phyloP scores from a whole-genome alignment of 768 basidiomycete genomes.

The Lactarius hengduanensis region DNA sequence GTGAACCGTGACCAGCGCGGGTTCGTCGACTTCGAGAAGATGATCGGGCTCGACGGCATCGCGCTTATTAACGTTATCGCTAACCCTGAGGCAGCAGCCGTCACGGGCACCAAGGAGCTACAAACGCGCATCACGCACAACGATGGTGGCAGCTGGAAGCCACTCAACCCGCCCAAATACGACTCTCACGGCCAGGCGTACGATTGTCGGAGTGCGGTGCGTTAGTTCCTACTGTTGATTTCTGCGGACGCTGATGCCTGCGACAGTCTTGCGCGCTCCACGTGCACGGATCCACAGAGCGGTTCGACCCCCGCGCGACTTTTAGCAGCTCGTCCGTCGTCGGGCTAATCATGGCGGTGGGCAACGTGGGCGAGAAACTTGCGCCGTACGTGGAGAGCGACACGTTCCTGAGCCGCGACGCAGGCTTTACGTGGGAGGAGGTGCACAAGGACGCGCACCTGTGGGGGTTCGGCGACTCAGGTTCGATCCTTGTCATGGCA shows the following conservation, averaged over 20 bases:
- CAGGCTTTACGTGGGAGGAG: constrained; percentile 97
- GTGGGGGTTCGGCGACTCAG: constrained; percentile 98
- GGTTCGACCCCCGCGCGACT: constrained; percentile 84
- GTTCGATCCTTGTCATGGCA: constrained; percentile 87
- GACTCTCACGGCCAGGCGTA: constrained; percentile 80
- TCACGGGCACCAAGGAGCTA: constrained; percentile 71
- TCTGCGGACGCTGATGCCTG: background rate
- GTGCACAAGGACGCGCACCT: constrained; percentile 97
- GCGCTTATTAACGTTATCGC: constrained; percentile 89
- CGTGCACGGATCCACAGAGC: constrained; percentile 94
- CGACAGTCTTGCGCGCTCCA: constrained; percentile 84
- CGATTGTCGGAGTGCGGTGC: constrained; percentile 65
- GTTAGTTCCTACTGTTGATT: constrained; percentile 30
- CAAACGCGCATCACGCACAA: constrained; percentile 94
- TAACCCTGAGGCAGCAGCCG: constrained; percentile 70
- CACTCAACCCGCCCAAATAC: constrained; percentile 63
- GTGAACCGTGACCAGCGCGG: constrained; percentile 89
- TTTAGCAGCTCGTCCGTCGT: constrained; percentile 91
- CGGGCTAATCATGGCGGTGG: constrained; percentile 93
- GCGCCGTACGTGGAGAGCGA: constrained; percentile 83
- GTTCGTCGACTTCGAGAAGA: constrained; percentile 97
- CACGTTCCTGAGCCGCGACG: constrained; percentile 95
- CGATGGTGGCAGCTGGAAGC: constrained; percentile 93
- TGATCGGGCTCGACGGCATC: constrained; percentile 93
- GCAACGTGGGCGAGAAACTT: constrained; percentile 87